Base-by-base conservation (phyloP, 495 filamentous ascomycete species). In the Neurospora tetrasperma region DNA sequence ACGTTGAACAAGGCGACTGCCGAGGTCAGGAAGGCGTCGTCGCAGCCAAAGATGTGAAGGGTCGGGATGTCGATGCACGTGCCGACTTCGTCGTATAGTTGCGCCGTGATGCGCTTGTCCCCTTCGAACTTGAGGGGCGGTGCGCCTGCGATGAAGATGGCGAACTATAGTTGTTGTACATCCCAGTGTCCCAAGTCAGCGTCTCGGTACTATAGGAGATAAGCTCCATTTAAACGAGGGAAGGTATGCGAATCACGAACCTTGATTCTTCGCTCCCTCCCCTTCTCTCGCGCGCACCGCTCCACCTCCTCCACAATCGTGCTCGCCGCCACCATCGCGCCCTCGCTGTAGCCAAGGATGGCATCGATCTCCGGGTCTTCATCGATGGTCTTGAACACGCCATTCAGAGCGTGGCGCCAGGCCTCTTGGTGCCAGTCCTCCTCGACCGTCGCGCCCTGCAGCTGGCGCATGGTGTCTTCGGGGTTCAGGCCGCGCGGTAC, bases 1-100 rank as follows among this genome's bases (percentile, higher is more conserved):
- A 88, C 76, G 76, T 89, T 89, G 78, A 85, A 89, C 7, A 90
- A 77, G 23, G 86, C 85, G 72, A 89, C 81, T 2, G 85, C 82
- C 0, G 82, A 85, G 46, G 83, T 78, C 0, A 89, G 75, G 66
- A 87, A 88, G 2, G 87, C 85, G 75, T 90, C 88, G 31, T 84
- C 79, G 12, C 85, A 87, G 27, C 88, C 88, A 42, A 89, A 80
- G 48, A 88, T 81, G 82, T 89, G 88, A 41, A 83, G 84, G 12
- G 88, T 88, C 4, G 88, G 87, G 68, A 89, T 82, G 35, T 78
- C 74, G 70, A 89, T 86, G 9, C 80, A 74, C 5, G 80, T 75
- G 8, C 83, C 84, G 44, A 77, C 75, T 76, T 89, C 85, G 73
- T 88, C 86, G 6, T 78, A 77, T 0, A 87, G 79, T 72, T 78